Evolutionary conservation across 495 filamentous ascomycete genomes (phyloP), one percentile per base, ranked within the genome.

Genomic region (Poronia punctata): DNA sequence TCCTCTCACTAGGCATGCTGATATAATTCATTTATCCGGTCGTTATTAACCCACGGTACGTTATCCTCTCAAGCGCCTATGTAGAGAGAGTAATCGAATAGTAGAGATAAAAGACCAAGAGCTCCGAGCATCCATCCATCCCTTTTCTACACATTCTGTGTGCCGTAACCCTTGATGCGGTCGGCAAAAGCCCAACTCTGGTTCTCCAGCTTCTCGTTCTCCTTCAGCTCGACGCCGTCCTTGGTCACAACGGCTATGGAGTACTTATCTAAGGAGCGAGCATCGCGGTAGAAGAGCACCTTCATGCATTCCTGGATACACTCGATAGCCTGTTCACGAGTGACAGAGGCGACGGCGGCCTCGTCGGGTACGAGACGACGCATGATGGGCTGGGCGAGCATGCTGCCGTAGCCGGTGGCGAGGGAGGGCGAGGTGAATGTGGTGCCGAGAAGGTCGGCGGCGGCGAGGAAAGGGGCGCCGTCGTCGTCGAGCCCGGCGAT

Each of bases 161-260:
- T 72, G 28, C 69, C 69, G 44, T 72, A 72, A 6, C 69, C 69
- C 45, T 57, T 80, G 56, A 94, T 92, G 28, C 72, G 70, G 62
- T 95, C 86, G 8, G 88, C 87, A 71, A 98, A 98, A 41, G 87
- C 88, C 92, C 92, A 98, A 74, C 88, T 96, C 72, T 96, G 88
- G 45, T 75, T 61, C 70, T 75, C 73, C 32, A 76, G 62, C 61
- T 72, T 67, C 68, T 93, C 84, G 54, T 83, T 68, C 67, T 90
- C 77, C 63, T 78, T 80, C 56, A 95, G 53, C 49, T 95, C 85
- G 51, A 96, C 79, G 20, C 83, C 83, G 19, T 86, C 84, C 62
- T 83, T 79, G 29, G 87, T 89, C 35, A 98, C 74, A 19, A 95
- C 74, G 10, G 89, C 89, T 60, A 98, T 81, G 38, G 84, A 86